Evolutionary conservation across 2,329 filamentous ascomycete genomes (phyloP).

Genomic region (Ceratocystis destructans): DNA sequence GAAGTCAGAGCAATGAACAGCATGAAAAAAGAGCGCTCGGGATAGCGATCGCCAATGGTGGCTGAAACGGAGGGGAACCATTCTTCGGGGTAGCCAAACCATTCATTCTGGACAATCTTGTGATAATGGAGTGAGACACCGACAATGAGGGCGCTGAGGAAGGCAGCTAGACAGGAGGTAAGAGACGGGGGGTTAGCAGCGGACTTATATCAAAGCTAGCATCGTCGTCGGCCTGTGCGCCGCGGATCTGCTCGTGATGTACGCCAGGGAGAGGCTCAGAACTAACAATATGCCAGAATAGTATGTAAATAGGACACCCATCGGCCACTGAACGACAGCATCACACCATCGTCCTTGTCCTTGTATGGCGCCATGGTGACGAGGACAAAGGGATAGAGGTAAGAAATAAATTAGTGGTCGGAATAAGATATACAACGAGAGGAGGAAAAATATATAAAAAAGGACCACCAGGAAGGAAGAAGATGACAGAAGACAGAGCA

Average conservation of each 20-base stretch:
- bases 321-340: slow-evolving; percentile 61
- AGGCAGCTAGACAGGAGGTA: slow-evolving; percentile 47
- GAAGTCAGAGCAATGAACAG: slow-evolving; percentile 95
- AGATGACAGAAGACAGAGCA: slow-evolving; percentile 7
- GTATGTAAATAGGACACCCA: slow-evolving; percentile 90
- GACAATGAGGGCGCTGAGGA: slow-evolving; percentile 71
- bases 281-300: slow-evolving; percentile 60
- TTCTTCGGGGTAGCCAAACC: slow-evolving; percentile 85
- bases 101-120: slow-evolving; percentile 96
- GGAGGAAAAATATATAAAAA: not conserved
- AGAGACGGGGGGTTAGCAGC: slow-evolving; percentile 6
- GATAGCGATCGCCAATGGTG: slow-evolving; percentile 94
- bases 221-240: not conserved
- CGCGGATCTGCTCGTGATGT: not conserved
- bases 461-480: not conserved
- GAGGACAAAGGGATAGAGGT: not conserved
- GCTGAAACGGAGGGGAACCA: slow-evolving; percentile 96
- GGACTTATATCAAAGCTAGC: not conserved
- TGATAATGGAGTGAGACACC: slow-evolving; percentile 75
- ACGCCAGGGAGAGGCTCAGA: not conserved
- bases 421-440: not conserved
- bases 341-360: slow-evolving; percentile 48
- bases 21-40: slow-evolving; percentile 93
- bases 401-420: not conserved
- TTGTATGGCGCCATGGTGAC: slow-evolving; percentile 41